These are phyloP conservation scores for Ettlia oleoabundans DNA, from an alignment of 139 green algal genomes.

Conservation along the genomic window DNA sequence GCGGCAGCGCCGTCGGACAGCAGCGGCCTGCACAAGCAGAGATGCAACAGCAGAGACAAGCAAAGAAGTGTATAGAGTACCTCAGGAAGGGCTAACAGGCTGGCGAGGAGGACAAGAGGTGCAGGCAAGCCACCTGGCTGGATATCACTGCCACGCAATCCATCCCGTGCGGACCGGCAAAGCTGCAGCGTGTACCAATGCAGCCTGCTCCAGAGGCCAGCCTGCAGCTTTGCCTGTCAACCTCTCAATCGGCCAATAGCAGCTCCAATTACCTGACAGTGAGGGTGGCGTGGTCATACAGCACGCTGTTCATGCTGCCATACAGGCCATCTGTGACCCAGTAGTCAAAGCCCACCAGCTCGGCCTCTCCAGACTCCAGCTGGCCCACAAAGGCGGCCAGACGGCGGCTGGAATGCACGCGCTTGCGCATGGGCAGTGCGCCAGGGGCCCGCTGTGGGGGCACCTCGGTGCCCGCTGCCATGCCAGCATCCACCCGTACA, in stretches of 20 bases:
- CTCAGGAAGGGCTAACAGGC: no score
- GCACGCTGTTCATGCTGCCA: slow-evolving; percentile 95
- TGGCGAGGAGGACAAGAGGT: no score
- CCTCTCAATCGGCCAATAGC: neutral
- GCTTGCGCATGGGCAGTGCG: slow-evolving; percentile 24
- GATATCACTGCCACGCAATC: no score
- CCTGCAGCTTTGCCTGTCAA: no score
- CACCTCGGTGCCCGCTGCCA: neutral
- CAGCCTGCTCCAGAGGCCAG: no score
- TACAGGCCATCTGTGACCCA: slow-evolving; percentile 94
- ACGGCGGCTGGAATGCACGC: slow-evolving; percentile 23
- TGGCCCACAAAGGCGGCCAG: slow-evolving; percentile 14
- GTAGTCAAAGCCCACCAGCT: slow-evolving; percentile 31
- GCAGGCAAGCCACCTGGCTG: no score
- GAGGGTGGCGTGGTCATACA: slow-evolving; percentile 79
- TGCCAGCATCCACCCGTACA: slow-evolving; percentile 40
- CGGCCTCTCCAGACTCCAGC: neutral
- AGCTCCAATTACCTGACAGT: neutral
- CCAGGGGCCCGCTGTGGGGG: slow-evolving; percentile 7
- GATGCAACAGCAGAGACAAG: no score
- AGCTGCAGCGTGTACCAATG: no score
- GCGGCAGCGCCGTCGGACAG: slow-evolving; percentile 23
- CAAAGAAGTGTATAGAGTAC: no score
- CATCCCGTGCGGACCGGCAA: no score
- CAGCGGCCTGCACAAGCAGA: neutral